These are phyloP conservation scores for Scheffersomyces amazonensis DNA, from an alignment of 805 yeast species.

Conservation along the genomic window DNA sequence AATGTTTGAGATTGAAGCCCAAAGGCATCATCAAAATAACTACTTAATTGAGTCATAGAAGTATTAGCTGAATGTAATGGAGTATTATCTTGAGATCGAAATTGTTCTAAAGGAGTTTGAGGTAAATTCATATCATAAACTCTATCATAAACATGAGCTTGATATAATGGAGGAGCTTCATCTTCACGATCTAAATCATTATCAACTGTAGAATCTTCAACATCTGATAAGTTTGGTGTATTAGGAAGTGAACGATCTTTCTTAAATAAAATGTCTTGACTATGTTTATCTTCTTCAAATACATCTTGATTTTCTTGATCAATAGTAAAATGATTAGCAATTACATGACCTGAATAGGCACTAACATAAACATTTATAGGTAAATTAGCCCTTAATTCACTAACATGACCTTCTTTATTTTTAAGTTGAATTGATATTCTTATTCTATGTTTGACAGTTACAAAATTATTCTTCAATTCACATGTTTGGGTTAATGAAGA, in stretches of 20 bases:
- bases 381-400: constrained; percentile 51
- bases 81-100: constrained; percentile 9
- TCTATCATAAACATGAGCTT: constrained; percentile 35
- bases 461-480: constrained; percentile 33
- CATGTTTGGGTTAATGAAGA: constrained; percentile 44
- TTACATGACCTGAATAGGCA: constrained; percentile 34
- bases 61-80: constrained; percentile 8
- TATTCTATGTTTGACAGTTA: constrained; percentile 45
- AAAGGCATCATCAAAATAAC: constrained; percentile 5
- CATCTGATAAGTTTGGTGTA: constrained; percentile 9
- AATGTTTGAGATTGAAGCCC: neutral
- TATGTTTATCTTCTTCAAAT: constrained; percentile 16
- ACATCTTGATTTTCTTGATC: constrained; percentile 24
- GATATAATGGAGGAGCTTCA: constrained; percentile 44
- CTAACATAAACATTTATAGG: constrained; percentile 45
- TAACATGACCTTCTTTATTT: constrained; percentile 48
- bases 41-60: constrained; percentile 4
- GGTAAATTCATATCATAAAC: constrained; percentile 33
- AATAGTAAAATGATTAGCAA: constrained; percentile 30
- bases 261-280: constrained; percentile 29
- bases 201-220: constrained; percentile 11
- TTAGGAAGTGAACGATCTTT: constrained; percentile 11
- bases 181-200: constrained; percentile 22
- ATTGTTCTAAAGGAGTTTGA: constrained; percentile 37
- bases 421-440: constrained; percentile 42